Evolutionary conservation across 78 protist genomes (phyloP).

Genomic region (Bigelowiella natans): DNA sequence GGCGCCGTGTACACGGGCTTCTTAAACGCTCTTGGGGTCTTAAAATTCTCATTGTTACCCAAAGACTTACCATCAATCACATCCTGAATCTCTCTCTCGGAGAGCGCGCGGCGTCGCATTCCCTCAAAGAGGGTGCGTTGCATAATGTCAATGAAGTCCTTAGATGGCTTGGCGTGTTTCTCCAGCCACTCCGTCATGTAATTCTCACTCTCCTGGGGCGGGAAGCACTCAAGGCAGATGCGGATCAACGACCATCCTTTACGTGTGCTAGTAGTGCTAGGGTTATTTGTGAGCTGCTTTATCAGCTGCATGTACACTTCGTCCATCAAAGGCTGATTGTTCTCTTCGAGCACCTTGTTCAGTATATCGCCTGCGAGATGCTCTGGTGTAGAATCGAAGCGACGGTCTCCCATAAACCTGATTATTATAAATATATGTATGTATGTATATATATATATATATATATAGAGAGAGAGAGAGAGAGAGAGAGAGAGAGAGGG

Average conservation of each 20-base stretch:
- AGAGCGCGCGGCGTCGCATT: background rate
- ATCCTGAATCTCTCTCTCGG: background rate
- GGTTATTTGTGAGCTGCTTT: conserved; percentile 33
- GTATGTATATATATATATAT: too few relatives aligned
- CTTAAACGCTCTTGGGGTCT: background rate
- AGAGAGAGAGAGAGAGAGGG: too few relatives aligned
- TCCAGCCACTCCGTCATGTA: background rate
- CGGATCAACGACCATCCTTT: conserved; percentile 12
- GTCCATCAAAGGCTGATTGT: background rate
- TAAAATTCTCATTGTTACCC: background rate
- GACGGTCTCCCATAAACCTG: conserved; percentile 2
- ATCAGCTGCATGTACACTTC: conserved; percentile 27
- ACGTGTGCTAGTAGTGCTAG: background rate
- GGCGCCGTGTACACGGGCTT: background rate
- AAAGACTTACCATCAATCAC: background rate
- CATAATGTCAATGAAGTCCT: background rate
- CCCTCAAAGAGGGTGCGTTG: background rate
- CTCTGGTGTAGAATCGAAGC: background rate
- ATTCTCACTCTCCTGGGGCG: background rate
- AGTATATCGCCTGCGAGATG: background rate
- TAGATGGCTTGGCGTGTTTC: background rate
- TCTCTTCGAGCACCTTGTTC: background rate
- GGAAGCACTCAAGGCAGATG: background rate
- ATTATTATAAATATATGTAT: too few relatives aligned
- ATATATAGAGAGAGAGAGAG: too few relatives aligned